phyloP scores from a whole-genome alignment of 2,329 filamentous ascomycete species.

The Cercospora citrullina region DNA sequence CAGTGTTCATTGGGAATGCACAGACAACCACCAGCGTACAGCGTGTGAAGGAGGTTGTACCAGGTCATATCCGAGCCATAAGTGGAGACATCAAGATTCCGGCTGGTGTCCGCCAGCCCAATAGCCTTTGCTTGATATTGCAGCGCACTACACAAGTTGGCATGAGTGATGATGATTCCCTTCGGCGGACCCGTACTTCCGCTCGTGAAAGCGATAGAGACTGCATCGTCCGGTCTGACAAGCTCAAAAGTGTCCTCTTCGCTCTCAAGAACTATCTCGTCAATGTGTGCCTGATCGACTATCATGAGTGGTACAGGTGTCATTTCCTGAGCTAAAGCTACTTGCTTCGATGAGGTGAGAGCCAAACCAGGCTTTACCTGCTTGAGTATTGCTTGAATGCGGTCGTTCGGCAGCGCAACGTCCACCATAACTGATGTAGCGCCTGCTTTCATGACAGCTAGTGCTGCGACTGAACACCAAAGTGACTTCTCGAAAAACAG shows the following conservation, averaged over 20 bases:
- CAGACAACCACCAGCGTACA: not conserved
- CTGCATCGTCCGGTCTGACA: not conserved
- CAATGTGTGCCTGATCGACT: not conserved
- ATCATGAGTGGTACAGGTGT: not conserved
- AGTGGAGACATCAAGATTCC: not conserved
- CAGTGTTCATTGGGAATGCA: not conserved
- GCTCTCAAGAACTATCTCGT: not conserved
- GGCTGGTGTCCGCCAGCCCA: not conserved
- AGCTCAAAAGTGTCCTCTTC: not conserved
- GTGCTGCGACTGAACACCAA: constrained; percentile 41
- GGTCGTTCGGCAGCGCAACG: constrained; percentile 26
- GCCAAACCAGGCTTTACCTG: constrained; percentile 30
- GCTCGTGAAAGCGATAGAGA: constrained; percentile 9
- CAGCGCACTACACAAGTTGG: constrained; percentile 12
- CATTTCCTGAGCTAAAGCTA: not conserved
- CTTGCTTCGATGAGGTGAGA: constrained; percentile 10
- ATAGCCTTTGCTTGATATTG: not conserved
- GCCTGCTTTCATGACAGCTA: constrained; percentile 44
- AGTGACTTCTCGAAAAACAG: constrained; percentile 44
- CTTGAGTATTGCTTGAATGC: constrained; percentile 13
- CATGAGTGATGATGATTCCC: constrained; percentile 14
- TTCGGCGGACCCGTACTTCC: constrained; percentile 12
- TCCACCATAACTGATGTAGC: constrained; percentile 42
- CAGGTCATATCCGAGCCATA: not conserved
- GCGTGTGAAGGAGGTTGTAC: constrained; percentile 2